These are phyloP conservation scores for Juglanconis juglandina DNA, from an alignment of 2,329 filamentous ascomycete species.

Conservation along the genomic window DNA sequence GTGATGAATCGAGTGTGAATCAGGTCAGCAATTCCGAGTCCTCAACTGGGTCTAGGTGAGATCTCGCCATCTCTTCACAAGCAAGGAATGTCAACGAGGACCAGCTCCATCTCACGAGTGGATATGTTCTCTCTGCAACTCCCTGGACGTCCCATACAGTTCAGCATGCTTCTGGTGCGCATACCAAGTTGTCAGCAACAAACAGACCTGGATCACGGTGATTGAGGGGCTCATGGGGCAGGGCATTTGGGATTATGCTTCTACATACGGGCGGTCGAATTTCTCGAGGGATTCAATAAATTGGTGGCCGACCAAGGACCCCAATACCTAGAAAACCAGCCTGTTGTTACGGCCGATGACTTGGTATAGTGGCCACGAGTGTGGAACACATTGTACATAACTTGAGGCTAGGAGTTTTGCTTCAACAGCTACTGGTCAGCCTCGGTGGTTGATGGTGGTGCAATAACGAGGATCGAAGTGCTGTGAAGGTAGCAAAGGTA, in stretches of 20 bases:
- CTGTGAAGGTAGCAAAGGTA: constrained; percentile 12
- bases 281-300: neutral
- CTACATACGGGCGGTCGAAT: neutral
- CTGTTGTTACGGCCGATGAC: no score
- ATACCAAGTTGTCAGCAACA: neutral
- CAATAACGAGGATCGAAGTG: neutral
- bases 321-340: no score
- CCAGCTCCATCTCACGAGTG: neutral
- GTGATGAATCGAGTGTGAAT: neutral
- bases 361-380: no score
- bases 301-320: neutral
- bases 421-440: neutral
- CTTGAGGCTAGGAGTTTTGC: neutral
- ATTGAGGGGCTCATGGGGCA: neutral
- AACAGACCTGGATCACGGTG: neutral
- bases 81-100: neutral
- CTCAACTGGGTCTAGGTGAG: neutral
- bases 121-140: neutral
- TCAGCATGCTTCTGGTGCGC: neutral
- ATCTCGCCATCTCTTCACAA: neutral
- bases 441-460: neutral
- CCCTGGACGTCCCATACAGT: neutral
- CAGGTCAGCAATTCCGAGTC: neutral
- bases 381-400: neutral
- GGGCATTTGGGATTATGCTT: neutral